These are phyloP conservation scores for Paraleonurus japonicus DNA, from an alignment of 257 asterid species.

Conservation along the genomic window DNA sequence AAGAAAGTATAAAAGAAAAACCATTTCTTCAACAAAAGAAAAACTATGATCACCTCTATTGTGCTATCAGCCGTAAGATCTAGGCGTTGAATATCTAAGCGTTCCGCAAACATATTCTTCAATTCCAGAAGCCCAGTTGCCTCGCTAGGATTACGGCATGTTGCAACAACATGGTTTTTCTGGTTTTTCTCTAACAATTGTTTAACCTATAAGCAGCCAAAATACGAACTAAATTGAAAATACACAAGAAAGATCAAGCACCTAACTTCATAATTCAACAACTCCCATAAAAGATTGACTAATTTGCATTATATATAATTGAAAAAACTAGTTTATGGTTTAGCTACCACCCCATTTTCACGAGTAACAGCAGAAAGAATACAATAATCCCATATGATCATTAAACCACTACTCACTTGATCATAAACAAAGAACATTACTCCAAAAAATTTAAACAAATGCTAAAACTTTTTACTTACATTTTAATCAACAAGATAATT, in stretches of 20 bases:
- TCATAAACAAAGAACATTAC: not conserved
- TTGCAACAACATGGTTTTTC: constrained; percentile 67
- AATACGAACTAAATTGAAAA: not conserved
- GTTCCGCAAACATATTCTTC: constrained; percentile 62
- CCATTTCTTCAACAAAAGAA: not conserved
- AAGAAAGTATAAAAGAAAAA: not conserved
- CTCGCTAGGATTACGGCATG: constrained; percentile 79
- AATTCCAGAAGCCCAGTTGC: constrained; percentile 67
- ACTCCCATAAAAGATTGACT: not conserved
- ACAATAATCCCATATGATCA: too few species aligned
- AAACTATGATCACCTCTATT: constrained; percentile 57
- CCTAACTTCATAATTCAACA: not conserved
- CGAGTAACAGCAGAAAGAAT: not conserved
- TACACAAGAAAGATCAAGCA: not conserved
- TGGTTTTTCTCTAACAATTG: constrained; percentile 74
- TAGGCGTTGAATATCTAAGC: constrained; percentile 70
- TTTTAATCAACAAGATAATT: too few species aligned
- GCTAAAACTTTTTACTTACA: not conserved
- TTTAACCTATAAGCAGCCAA: constrained; percentile 52
- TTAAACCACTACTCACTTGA: not conserved
- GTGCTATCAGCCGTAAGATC: constrained; percentile 84
- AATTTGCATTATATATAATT: not conserved
- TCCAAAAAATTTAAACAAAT: not conserved
- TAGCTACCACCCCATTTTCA: not conserved
- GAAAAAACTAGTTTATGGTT: not conserved